Evolutionary conservation across 2,329 filamentous ascomycete species (phyloP), one percentile per base, ranked within the genome.

Genomic region (Cryphonectria naterciae): DNA sequence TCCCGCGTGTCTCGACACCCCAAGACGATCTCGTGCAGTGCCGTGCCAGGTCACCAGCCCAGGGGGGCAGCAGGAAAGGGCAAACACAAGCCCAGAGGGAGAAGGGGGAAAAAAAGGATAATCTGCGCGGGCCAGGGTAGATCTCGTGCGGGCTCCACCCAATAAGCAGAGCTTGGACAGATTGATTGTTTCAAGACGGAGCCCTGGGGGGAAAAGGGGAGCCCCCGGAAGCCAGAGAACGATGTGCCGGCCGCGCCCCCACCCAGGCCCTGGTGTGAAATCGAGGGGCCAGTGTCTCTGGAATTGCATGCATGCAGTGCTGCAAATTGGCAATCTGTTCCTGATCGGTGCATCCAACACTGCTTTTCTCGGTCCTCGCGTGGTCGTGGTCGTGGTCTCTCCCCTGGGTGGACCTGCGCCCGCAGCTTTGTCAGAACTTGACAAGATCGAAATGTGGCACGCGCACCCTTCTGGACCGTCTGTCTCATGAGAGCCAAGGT

Each of bases 151-250:
- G 32, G 56, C 68, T 58, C 70, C 70, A 70, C 70, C 54, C 15
- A 68, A 67, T 56, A 58, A 67, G 68, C 70, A 72, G 46, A 70
- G 43, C 66, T 70, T 61, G 58, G 58, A 39, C 35, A 19, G 11
- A 35, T 70, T 70, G 58, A 67, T 68, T 68, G 65, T 70, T 72
- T 70, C 68, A 70, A 65, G 68, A 58, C 54, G 63, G 25, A 41
- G 32, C 22, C n/a, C 25, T 4, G n/a, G 4, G 63, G 28, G 28
- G n/a, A 69, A 69, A 72, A 64, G 63, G 62, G 69, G 65, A 65
- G 65, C 69, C 66, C 61, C 56, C 65, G 67, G 67, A 62, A 69
- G 67, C 46, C 67, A 65, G 43, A 63, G 37, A 58, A n/a, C 46
- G 61, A 63, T 22, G 54, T 68, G 65, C 67, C 43, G 69, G 58